Conservation (phyloP, 169 alveolate species). For the Theileria luwenshuni region DNA sequence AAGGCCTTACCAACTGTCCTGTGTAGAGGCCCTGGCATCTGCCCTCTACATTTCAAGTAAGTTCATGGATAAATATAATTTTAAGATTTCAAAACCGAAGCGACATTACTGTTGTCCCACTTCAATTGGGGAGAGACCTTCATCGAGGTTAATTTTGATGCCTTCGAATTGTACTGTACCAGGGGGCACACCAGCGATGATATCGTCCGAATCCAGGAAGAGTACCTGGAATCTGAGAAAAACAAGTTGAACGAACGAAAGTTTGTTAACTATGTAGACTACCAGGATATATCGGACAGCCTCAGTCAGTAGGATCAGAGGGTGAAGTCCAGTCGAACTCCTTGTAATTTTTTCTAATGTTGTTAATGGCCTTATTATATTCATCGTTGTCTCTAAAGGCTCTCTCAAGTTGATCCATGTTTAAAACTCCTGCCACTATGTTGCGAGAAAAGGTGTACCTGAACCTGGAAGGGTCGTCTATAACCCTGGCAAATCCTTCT, state of each 20-base stretch:
- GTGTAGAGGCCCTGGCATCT: constrained; percentile 96
- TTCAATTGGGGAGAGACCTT: constrained; percentile 90
- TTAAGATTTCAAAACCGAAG: constrained; percentile 75
- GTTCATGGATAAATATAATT: too few relatives aligned
- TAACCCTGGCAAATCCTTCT: constrained; percentile 60
- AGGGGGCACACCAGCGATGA: constrained; percentile 60
- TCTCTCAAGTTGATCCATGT: constrained; percentile 45
- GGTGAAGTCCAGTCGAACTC: constrained; percentile 49
- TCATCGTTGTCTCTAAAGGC: constrained; percentile 42
- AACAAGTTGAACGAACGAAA: constrained; percentile 35
- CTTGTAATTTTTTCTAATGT: constrained; percentile 33
- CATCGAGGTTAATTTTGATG: constrained; percentile 79
- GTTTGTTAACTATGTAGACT: constrained; percentile 26
- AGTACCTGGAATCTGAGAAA: constrained; percentile 20
- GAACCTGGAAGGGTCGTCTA: constrained; percentile 44
- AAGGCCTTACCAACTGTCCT: constrained; percentile 89
- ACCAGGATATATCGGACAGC: constrained; percentile 54
- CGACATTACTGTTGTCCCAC: constrained; percentile 77
- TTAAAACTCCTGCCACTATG: constrained; percentile 49
- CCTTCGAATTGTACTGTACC: constrained; percentile 73
- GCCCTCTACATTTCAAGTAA: constrained; percentile 86
- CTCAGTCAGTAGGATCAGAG: background rate
- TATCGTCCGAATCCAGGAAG: constrained; percentile 52
- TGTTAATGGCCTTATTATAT: constrained; percentile 29
- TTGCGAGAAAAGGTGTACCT: constrained; percentile 29